Conservation (phyloP, 768 basidiomycete genomes). For the Lepiota brunneoincarnata region DNA sequence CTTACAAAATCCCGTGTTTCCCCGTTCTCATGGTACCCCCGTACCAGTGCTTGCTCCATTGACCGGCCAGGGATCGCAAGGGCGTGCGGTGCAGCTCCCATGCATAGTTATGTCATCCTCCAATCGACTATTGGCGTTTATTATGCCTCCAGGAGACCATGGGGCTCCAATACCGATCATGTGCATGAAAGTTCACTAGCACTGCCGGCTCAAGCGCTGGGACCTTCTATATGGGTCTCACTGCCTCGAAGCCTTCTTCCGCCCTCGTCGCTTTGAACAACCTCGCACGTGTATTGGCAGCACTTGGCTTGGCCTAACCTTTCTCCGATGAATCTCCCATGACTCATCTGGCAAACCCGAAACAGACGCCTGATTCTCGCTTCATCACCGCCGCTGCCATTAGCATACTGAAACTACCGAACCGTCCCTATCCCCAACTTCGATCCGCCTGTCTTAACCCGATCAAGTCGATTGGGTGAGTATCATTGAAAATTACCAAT, state of each 20-base stretch:
- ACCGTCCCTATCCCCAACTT: not conserved
- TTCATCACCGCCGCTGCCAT: no score
- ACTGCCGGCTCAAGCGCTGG: not conserved
- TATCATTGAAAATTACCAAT: not conserved
- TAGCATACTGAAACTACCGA: not conserved
- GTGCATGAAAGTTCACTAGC: no score
- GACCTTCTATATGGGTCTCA: not conserved
- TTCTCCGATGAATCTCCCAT: not conserved
- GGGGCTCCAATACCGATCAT: no score
- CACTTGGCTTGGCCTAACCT: not conserved
- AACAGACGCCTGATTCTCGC: not conserved
- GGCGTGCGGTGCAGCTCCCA: no score
- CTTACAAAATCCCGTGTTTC: not conserved
- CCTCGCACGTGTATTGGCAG: not conserved
- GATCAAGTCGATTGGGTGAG: not conserved
- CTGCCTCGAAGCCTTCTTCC: conserved; percentile 1
- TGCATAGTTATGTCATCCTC: no score
- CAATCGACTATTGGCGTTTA: not conserved
- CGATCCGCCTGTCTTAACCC: not conserved
- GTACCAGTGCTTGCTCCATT: not conserved
- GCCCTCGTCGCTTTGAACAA: not conserved
- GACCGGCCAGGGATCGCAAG: no score
- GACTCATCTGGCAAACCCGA: not conserved
- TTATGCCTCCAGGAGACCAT: not conserved
- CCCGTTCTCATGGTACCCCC: no score